Base-by-base conservation (phyloP, 2,329 filamentous ascomycete species). In the Trichoderma sp. region DNA sequence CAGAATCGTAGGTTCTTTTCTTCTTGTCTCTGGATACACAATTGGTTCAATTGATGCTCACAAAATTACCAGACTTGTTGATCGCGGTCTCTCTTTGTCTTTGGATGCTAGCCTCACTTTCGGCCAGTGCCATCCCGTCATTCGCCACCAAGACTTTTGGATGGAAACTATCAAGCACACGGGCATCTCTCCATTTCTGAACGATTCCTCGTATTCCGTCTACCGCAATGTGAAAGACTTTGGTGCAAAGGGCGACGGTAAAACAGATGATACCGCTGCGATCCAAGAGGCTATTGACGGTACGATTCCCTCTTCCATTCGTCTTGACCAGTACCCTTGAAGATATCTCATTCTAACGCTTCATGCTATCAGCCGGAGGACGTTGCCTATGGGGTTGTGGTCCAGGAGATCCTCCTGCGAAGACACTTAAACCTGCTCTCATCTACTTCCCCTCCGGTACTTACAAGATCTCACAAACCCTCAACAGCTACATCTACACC, bases 211-310 rank as follows among this genome's bases (percentile, higher is more conserved):
- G 11, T 82, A 82, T 65, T 73, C 66, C 6, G 81, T 82, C 8
- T 82, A 82, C 75, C 80, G 81, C n/a, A 82, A 82, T 5, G 80
- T 82, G 27, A 82, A 78, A 56, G 80, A 82, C 7, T 82, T 79
- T 75, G 81, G 81, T 6, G 81, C 81, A 9, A 75, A 81, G 53
- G 81, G 81, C 4, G 81, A 82, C 71, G 81, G 81, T 7, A 65
- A 67, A 31, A 74, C 75, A 6, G 75, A 76, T n/a, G 94, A 97
- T 81, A 97, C 94, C 0, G 91, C 85, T 1, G 93, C 94, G 62
- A 97, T 97, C 88, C 97, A 97, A 86, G 84, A 86, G 71, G 94
- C 94, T 76, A 93, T 97, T 81, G 87, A 76, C 1, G 75, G 68
- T 63, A 62, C 12, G 68, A n/a, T 27, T 14, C 2, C 24, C 6